phyloP scores from a whole-genome alignment of 2,329 filamentous ascomycete genomes.

The Clarireedia sp. region DNA sequence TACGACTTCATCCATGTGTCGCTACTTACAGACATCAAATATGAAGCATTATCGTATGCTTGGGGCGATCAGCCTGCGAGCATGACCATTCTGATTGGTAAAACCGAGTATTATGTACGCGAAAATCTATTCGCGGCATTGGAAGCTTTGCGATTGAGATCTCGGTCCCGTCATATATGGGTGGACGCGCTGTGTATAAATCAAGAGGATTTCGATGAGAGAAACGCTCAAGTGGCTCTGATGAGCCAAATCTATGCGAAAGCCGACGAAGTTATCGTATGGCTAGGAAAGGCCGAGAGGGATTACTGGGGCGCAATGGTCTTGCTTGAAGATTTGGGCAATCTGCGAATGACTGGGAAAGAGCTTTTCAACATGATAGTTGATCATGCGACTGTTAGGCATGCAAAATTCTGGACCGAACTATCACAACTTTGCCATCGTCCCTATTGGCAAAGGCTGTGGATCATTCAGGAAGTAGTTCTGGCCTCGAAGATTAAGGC shows the following conservation, averaged over 20 bases:
- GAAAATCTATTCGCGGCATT: slow-evolving; percentile 5
- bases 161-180: slow-evolving; percentile 4
- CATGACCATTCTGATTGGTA: not conserved
- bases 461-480: slow-evolving; percentile 9
- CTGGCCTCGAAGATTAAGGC: slow-evolving; percentile 7
- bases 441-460: slow-evolving; percentile 7
- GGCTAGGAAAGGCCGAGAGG: slow-evolving; percentile 3
- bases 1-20: slow-evolving; percentile 9
- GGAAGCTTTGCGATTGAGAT: not conserved
- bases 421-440: not conserved
- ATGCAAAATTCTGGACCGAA: slow-evolving; percentile 7
- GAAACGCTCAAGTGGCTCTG: slow-evolving; percentile 5
- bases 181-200: slow-evolving; percentile 8
- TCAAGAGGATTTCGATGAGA: slow-evolving; percentile 7
- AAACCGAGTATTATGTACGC: not conserved
- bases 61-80: slow-evolving; percentile 6
- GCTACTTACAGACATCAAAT: slow-evolving; percentile 3
- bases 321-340: slow-evolving; percentile 2
- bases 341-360: not conserved
- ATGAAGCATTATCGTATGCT: slow-evolving; percentile 12
- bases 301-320: slow-evolving; percentile 9
- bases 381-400: not conserved
- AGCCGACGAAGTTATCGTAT: slow-evolving; percentile 2
- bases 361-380: not conserved
- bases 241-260: slow-evolving; percentile 7